Evolutionary conservation across 352 stramenopile genomes (phyloP), one percentile per base, ranked within the genome.

Genomic region (Globisporangium apiculatum): DNA sequence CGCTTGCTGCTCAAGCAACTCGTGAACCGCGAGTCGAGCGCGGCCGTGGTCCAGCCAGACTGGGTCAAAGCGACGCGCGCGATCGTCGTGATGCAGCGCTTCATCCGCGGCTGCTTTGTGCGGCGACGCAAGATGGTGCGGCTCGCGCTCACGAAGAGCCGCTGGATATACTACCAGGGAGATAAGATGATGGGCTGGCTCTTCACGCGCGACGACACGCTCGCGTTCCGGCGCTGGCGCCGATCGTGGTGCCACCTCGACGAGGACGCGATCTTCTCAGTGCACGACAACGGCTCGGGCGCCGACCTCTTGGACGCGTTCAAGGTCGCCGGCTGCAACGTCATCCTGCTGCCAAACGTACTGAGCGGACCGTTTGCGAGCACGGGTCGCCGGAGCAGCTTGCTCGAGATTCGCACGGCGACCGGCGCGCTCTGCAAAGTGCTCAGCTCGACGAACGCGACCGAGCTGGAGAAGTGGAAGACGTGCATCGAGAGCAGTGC

Each of bases 151-250:
- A 58, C 76, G 18, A 75, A 71, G 57, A 79, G 71, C 62, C 72
- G 75, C 10, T 93, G 72, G 72, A 60, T 76, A 57, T 75, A 79
- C 38, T 83, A 78, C 53, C 58, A 80, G 73, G 69, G 71, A 3
- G 75, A 75, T 35, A 79, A 88, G 41, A 73, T 77, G 52, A 89
- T 91, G 74, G 83, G 86, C 2, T 95, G 86, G 86, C 59, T 95
- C 37, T 95, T 87, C 60, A 87, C 73, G 7, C 59, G 84, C 63
- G 86, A 94, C 47, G 83, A 94, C 45, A 88, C 79, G 12, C 73
- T 95, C 9, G 81, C 86, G 24, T 95, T 95, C 60, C 78, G 77
- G 58, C 72, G 86, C 31, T 95, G 86, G 86, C 76, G 81, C 53
- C 77, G 86, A 14, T 84, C 73, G 8, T 95, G 83, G 83, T 94